phyloP scores from a whole-genome alignment of 257 asterid species.

The Solanum neorickii region DNA sequence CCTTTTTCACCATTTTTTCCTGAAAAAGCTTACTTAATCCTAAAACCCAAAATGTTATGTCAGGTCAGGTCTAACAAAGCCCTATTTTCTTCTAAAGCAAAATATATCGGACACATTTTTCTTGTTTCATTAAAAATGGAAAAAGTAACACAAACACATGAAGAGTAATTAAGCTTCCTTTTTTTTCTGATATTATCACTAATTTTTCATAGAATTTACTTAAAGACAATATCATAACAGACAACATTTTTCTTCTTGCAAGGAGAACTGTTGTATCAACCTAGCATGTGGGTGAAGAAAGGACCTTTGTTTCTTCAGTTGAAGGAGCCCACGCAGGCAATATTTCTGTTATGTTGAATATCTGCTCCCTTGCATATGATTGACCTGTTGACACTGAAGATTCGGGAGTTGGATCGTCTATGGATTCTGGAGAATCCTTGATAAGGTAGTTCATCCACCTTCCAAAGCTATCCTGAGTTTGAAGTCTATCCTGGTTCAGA shows the following conservation, averaged over 20 bases:
- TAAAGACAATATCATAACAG: not conserved
- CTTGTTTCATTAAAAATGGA: not conserved
- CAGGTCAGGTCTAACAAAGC: not conserved
- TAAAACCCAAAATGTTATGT: not conserved
- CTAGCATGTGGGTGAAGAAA: not conserved
- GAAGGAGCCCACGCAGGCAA: conserved; percentile 78
- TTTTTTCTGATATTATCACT: not conserved
- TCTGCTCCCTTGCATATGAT: conserved; percentile 26
- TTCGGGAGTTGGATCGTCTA: conserved; percentile 26
- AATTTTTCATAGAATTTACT: not conserved
- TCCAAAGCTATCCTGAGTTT: conserved; percentile 64
- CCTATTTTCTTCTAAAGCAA: not conserved
- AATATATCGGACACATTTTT: not conserved
- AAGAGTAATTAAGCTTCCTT: not conserved
- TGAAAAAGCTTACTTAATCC: not conserved
- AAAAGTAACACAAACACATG: not conserved
- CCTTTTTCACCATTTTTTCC: not conserved
- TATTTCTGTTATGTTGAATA: conserved; percentile 58
- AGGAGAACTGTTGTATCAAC: not conserved
- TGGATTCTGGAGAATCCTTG: conserved; percentile 49
- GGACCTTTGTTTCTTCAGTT: conserved; percentile 84
- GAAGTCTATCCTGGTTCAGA: conserved; percentile 29
- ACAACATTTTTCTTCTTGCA: not conserved
- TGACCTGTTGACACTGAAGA: conserved; percentile 10
- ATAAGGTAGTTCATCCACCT: conserved; percentile 38